phyloP scores from a whole-genome alignment of 2,329 filamentous ascomycete genomes.

The Talaromyces funiculosus region DNA sequence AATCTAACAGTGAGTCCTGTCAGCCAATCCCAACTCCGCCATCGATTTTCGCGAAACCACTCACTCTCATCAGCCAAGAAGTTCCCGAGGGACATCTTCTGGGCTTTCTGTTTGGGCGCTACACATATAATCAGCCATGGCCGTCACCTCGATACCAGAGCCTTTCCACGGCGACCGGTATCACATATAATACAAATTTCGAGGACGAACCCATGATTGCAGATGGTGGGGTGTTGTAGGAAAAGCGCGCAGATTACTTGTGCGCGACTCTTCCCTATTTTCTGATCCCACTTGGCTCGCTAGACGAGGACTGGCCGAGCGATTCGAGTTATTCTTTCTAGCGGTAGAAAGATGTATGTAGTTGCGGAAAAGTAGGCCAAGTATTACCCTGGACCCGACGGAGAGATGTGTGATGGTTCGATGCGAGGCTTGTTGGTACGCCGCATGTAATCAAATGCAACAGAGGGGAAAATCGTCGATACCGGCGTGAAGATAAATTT shows the following conservation, averaged over 20 bases:
- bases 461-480: slow-evolving; percentile 22
- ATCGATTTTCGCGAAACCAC: slow-evolving; percentile 32
- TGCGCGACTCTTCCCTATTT: slow-evolving; percentile 33
- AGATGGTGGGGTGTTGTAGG: slow-evolving; percentile 31
- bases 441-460: slow-evolving; percentile 9
- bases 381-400: background rate
- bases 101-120: slow-evolving; percentile 90
- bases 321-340: background rate
- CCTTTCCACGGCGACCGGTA: background rate
- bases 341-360: background rate
- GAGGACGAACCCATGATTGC: slow-evolving; percentile 56
- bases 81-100: slow-evolving; percentile 96
- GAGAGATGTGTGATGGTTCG: background rate
- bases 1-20: slow-evolving; percentile 43
- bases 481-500: slow-evolving; percentile 35
- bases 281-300: slow-evolving; percentile 14
- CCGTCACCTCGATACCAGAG: slow-evolving; percentile 8
- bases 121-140: slow-evolving; percentile 42
- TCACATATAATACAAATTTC: background rate
- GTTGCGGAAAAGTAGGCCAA: background rate
- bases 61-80: slow-evolving; percentile 90
- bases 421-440: slow-evolving; percentile 5
- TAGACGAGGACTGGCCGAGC: background rate
- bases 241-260: slow-evolving; percentile 36
- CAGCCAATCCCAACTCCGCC: slow-evolving; percentile 21